These are phyloP conservation scores for Epicoccum nigrum DNA, from an alignment of 2,329 filamentous ascomycete species.

Conservation along the genomic window DNA sequence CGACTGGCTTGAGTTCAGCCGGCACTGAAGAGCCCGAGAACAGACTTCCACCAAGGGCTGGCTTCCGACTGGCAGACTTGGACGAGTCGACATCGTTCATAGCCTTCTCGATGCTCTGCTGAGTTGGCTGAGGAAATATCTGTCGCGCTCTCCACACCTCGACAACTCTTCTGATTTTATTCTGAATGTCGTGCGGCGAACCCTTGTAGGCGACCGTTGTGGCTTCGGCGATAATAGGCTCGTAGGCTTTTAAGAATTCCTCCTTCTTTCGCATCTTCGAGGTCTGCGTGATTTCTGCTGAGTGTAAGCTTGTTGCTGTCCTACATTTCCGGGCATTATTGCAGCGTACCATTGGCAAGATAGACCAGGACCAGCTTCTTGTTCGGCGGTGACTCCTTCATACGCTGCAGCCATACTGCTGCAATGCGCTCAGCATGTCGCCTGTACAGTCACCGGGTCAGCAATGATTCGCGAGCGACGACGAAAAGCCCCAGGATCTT, in stretches of 20 bases:
- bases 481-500: neutral
- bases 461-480: constrained; percentile 6
- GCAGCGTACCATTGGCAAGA: constrained; percentile 81
- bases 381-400: constrained; percentile 84
- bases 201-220: constrained; percentile 89
- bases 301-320: constrained; percentile 7
- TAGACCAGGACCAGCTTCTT: constrained; percentile 93
- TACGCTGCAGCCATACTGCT: constrained; percentile 85
- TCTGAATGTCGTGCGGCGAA: constrained; percentile 79
- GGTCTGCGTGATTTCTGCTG: constrained; percentile 88
- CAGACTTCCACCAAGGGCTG: constrained; percentile 70
- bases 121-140: constrained; percentile 82
- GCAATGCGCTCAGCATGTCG: constrained; percentile 91
- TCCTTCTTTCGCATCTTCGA: constrained; percentile 91
- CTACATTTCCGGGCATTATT: neutral
- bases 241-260: constrained; percentile 90
- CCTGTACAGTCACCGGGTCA: constrained; percentile 56
- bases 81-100: constrained; percentile 61
- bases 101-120: constrained; percentile 78
- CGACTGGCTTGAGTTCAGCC: constrained; percentile 76
- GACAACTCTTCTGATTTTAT: constrained; percentile 84
- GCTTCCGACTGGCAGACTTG: constrained; percentile 63
- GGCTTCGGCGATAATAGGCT: constrained; percentile 91
- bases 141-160: constrained; percentile 90
- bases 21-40: constrained; percentile 71